Percentiles rank a stretch among this genome's conserved stretches.
Evolutionary conservation across 331 rosid genomes (phyloP).

Genomic region (Prunus yedoensis): DNA sequence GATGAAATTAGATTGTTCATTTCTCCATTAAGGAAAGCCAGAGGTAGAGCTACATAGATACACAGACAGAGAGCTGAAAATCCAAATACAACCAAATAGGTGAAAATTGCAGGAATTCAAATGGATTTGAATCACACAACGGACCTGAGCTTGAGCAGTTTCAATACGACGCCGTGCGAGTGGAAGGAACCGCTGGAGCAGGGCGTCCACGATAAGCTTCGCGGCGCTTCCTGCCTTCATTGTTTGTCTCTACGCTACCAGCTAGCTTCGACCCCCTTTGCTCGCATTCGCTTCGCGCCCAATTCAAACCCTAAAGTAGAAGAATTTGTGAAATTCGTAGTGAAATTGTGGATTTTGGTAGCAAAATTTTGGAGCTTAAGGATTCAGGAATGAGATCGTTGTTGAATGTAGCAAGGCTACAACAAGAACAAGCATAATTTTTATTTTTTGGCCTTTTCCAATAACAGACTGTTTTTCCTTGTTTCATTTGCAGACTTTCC

Average conservation of each 20-base stretch:
- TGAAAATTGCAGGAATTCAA: neutral
- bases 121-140: neutral
- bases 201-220: slow-evolving; percentile 93
- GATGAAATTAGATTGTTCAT: neutral
- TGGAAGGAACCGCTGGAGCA: slow-evolving; percentile 97
- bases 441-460: neutral
- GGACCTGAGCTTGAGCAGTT: slow-evolving; percentile 97
- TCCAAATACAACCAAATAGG: neutral
- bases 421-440: neutral
- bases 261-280: slow-evolving; percentile 13
- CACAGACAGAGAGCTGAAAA: neutral
- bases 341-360: neutral
- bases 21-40: neutral
- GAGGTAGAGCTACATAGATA: neutral
- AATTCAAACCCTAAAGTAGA: slow-evolving; percentile 19
- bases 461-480: neutral
- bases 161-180: slow-evolving; percentile 98
- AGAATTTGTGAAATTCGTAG: neutral
- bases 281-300: slow-evolving; percentile 20
- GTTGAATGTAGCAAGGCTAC: neutral
- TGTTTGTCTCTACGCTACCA: neutral
- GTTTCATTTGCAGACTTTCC: neutral
- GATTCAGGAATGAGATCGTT: neutral
- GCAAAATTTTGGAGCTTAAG: neutral
- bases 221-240: slow-evolving; percentile 99